These are phyloP conservation scores for Russula sp. DNA, from an alignment of 768 basidiomycete genomes.

Conservation along the genomic window DNA sequence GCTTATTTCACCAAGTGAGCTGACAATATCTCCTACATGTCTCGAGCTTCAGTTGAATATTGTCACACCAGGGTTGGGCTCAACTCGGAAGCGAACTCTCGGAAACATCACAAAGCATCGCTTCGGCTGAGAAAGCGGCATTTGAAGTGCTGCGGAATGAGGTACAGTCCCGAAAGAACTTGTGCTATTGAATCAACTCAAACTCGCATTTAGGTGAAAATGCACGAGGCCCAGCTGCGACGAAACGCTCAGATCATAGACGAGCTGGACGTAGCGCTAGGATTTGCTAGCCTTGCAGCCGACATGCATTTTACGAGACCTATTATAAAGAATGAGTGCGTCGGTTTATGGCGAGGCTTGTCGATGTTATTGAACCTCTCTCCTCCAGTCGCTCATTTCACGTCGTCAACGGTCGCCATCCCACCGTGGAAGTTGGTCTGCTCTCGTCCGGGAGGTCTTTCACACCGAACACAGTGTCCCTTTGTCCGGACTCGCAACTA, in stretches of 20 bases:
- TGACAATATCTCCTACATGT: background rate
- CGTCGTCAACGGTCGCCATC: constrained; percentile 82
- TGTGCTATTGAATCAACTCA: background rate
- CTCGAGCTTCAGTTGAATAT: constrained; percentile 8
- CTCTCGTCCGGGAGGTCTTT: constrained; percentile 71
- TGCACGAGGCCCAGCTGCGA: constrained; percentile 53
- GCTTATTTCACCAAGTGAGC: constrained; percentile 63
- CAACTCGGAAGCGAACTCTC: constrained; percentile 65
- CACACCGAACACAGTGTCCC: constrained; percentile 74
- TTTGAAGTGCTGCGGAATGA: constrained; percentile 68
- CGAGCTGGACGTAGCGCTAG: constrained; percentile 80
- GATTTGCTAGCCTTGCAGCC: constrained; percentile 75
- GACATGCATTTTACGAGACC: constrained; percentile 80
- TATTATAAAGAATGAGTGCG: constrained; percentile 65
- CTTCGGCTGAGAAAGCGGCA: constrained; percentile 63
- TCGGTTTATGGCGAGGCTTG: background rate
- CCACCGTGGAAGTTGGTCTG: constrained; percentile 87
- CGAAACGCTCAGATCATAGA: constrained; percentile 76
- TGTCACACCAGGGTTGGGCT: constrained; percentile 60
- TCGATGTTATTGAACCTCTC: background rate
- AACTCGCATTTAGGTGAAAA: constrained; percentile 52
- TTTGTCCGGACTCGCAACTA: constrained; percentile 59
- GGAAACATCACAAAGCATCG: constrained; percentile 52
- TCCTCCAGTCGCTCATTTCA: constrained; percentile 45
- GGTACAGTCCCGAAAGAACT: constrained; percentile 39